Base-by-base conservation (phyloP, 495 filamentous ascomycete species). In the Podospora anserina region DNA sequence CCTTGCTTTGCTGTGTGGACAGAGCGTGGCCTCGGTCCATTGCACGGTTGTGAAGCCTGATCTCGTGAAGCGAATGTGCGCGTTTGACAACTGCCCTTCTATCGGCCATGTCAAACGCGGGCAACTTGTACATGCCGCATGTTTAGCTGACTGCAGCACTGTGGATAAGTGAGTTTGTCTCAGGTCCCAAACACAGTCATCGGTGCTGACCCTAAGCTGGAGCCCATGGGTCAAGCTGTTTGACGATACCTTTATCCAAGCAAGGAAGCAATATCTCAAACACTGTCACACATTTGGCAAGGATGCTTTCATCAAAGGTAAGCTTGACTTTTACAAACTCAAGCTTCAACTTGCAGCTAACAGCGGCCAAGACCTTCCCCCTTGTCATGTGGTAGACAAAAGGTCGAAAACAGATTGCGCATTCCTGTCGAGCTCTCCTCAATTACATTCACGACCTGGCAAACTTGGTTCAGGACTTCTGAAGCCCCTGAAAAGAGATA, bases 351-450 rank as follows among this genome's bases (percentile, higher is more conserved):
- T 27, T 28, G 13, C 23, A 19, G 91, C 67, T 95, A 93, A 82
- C 85, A 91, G 77, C 89, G 58, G 82, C 90, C 73, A 90, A 90
- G 71, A 82, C 88, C 28, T 93, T 95, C 77, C 80, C 96, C 49
- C 91, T 91, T 0, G 84, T 83, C 63, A 91, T 96, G 84, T 77
- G 91, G 64, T 72, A 77, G 30, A 90, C 23, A 87, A 97, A 62
- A 90, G 96, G 66, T 96, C 92, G 61, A 80, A 97, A 19, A 89
- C 92, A 64, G 91, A 95, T 28, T 84, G 96, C 56, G 92, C 86
- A 49, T 87, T 92, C 63, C 79, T 95, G 44, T 89, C 90, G 65
- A 87, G 91, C 9, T 86, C 88, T 18, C 32, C 83, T 95, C 19
- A 23, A 0, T 23, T 23, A 23, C 23, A 23, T 23, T 23, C 23